Base-by-base conservation (phyloP, 805 yeast species). In the Starmera dryadoides region DNA sequence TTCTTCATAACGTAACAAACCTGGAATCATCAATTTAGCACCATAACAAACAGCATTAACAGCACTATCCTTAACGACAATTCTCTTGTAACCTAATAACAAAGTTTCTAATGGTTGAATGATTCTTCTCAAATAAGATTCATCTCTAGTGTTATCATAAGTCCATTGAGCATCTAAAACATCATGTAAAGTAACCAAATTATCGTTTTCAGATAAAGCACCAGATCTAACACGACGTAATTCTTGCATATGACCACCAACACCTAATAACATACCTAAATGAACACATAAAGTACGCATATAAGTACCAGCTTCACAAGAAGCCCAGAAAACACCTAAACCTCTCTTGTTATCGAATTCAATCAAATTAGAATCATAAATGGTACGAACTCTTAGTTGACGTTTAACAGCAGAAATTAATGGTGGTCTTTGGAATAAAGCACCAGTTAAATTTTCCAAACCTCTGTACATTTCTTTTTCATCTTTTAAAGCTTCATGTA, bases 241-340 rank as follows among this genome's bases (percentile, higher is more conserved):
- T 71, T 93, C 98, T 77, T 93, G 98, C 98, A 93, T 93, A 71
- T 93, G 98, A 53, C 98, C 98, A 64, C 98, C 98, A 52, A 88
- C 97, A 57, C 98, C 97, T 50, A 93, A 75, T 44, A 93, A 75
- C 96, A 93, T 89, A 71, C 98, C 98, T 58, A 93, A 72, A 68
- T 93, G 98, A 42, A 93, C 98, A 82, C 98, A 93, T 55, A 93
- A 72, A 37, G 98, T 93, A 77, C 98, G 85, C 96, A 93, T 93
- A 70, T 93, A 93, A 44, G 98, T 93, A 69, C 98, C 98, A 45
- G 98, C 98, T 73, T 93, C 98, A 77, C 98, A 93, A 32, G 95
- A 85, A 43, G 98, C 98, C 98, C 98, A 93, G 73, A 93, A 93
- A 28, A 93, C 98, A 71, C 95, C 95, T 46, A 93, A 75, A 55